Base-by-base conservation (phyloP, 73 alveolate species). In the Tetrahymena thermophila region DNA sequence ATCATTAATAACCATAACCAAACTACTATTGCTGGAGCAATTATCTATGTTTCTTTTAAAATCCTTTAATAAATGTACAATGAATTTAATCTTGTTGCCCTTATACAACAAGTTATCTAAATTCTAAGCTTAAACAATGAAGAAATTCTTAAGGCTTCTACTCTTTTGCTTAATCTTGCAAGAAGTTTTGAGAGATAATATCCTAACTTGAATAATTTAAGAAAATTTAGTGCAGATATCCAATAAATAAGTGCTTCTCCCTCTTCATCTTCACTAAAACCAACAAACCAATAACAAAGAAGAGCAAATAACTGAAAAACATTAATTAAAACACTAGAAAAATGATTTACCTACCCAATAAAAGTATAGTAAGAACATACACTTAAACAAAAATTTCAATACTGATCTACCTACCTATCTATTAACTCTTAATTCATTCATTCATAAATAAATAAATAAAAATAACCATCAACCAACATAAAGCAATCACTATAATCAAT, bases 171-270 rank as follows among this genome's bases (percentile, higher is more conserved):
- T 15, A 85, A 93, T 35, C 43, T 95, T 23, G 97, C 97, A 6
- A 95, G 94, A 93, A 93, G 94, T 50, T 95, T 95, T 95, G 97
- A 95, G 38, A 89, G 84, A 55, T 42, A 89, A 50, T 95, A 50
- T 43, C 97, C 97, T 23, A 95, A 95, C 38, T 50, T 95, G 34
- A 93, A 95, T 21, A 95, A 95, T 44, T 95, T 95, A 89, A 95
- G 85, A 93, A 95, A 95, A 93, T 95, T 85, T 55, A 95, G 89
- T 71, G 89, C 89, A 11, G 89, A 71, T 71, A 71, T 71, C 89
- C 35, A 71, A n/a, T 28, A n/a, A 71, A 71, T 71, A 11, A 28
- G 40, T 71, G 37, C 89, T 25, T 71, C 89, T 2, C 89, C 89
- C 17, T 28, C 37, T 71, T 71, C 42, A 28, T 11, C 42, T 4